Evolutionary conservation across 352 stramenopile species (phyloP), one percentile per base, ranked within the genome.

Genomic region (Phytophthora lateralis): DNA sequence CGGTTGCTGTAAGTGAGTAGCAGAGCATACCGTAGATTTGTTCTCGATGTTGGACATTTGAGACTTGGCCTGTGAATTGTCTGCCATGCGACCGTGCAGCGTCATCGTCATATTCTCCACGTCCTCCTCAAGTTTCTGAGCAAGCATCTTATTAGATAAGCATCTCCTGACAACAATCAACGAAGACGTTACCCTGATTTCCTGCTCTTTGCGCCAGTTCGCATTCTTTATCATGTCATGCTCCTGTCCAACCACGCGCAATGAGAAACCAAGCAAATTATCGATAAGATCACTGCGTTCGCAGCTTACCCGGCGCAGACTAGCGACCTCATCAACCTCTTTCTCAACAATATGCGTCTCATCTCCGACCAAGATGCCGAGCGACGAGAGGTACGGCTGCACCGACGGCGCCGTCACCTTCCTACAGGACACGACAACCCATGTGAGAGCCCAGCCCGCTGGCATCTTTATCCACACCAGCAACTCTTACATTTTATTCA

Each of bases 311-410:
- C 85, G 73, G 6, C 82, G 82, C 6, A 92, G 66, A 60, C 73
- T 75, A 3, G 80, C 68, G 21, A 92, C 71, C 63, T 93, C 85
- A 55, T 93, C 87, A 8, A 89, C 72, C 63, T 93, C 82, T 39
- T 88, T 89, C 44, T 92, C 82, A 6, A 93, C 81, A 51, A 93
- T 89, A 20, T 91, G 80, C 15, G 78, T 79, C 55, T 93, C 85
- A 24, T 91, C 82, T 9, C 85, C 85, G 15, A 93, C 77, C 7
- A 74, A 15, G 49, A 91, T 90, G 7, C 85, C 85, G 46, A 93
- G 78, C 10, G 82, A 90, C 8, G 78, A 84, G 45, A 93, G 55
- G 43, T 90, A 93, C 10, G 80, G 81, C 52, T 88, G 74, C 44
- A 91, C 82, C 1, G 78, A 90, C 29, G 80, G 81, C 4, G 82